Percentiles rank a stretch among this genome's conserved stretches.
Evolutionary conservation across 352 stramenopile species (phyloP).

Genomic region (Thraustochytrium striatum): DNA sequence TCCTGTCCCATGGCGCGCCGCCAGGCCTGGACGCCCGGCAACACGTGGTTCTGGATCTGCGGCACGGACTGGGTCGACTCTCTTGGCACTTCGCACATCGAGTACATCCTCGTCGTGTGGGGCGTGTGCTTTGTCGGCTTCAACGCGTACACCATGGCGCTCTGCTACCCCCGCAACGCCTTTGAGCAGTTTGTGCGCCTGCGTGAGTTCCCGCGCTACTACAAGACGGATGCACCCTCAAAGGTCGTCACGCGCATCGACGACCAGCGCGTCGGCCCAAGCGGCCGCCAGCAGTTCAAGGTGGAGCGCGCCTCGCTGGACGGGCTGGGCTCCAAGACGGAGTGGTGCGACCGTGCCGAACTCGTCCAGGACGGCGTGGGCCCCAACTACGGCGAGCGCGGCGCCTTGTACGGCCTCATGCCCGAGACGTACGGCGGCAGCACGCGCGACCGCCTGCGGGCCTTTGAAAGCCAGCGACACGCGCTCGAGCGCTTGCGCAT

Average conservation of each 20-base stretch:
- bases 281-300: neutral
- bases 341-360: neutral
- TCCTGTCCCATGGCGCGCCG: neutral
- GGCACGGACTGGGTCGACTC: conserved; percentile 1
- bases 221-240: neutral
- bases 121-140: conserved; percentile 4
- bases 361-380: conserved; percentile 1
- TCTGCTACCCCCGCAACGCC: conserved; percentile 10
- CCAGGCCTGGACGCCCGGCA: neutral
- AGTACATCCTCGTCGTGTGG: conserved; percentile 7
- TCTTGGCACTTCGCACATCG: neutral
- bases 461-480: neutral
- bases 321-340: neutral
- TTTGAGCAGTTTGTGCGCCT: conserved; percentile 1
- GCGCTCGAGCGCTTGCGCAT: neutral
- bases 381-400: neutral
- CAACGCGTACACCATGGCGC: neutral
- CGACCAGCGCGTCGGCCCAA: neutral
- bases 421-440: conserved; percentile 5
- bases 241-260: neutral
- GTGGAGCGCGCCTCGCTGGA: neutral
- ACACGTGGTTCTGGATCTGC: conserved; percentile 10
- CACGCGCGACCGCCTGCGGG: conserved; percentile 1
- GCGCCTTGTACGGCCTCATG: neutral
- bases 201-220: conserved; percentile 17